Evolutionary conservation across 768 basidiomycete genomes (phyloP), one percentile per base, ranked within the genome.

Genomic region (Auricularia sp.): DNA sequence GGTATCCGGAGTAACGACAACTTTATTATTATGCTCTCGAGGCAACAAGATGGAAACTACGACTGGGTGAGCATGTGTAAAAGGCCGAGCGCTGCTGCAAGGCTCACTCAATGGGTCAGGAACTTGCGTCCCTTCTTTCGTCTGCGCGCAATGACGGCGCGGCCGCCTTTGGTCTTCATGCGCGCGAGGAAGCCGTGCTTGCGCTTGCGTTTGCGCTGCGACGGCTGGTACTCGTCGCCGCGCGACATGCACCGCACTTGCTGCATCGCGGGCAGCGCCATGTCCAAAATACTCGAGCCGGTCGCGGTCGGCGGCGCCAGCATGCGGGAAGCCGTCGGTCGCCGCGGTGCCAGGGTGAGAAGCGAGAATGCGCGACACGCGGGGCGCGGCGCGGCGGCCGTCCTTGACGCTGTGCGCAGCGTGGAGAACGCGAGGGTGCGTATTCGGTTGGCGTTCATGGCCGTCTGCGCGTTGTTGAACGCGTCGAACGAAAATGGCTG

Each of bases 181-280:
- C 94, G 78, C 0, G 87, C 83, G 39, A 98, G 81, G 75, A 96
- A 98, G 5, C 95, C 95, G 72, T 92, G 90, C 73, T 88, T 93
- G 69, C 93, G 82, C 79, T 98, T 98, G 68, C 95, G 79, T 71
- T 90, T 91, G 51, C 94, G 83, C 74, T 96, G 93, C 0, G 90
- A 93, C n/a, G 95, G 95, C 73, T 98, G 95, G 71, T 98, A 98
- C 75, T 95, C 92, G n/a, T 85, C 83, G 54, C 95, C 95, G 54
- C 85, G 83, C 35, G 87, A 81, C 36, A 79, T 79, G 72, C 81
- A 86, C 6, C 93, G 86, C 47, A 82, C 75, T 68, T 87, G 84
- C 36, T 80, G 74, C 7, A 64, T 42, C 2, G 64, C 10, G 3
- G 64, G 65, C 56, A 59, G 56, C 56, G 56, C 56, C 56, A 59